Conservation (phyloP, 768 basidiomycete genomes). For the Chalciporus sphaerocephalus region DNA sequence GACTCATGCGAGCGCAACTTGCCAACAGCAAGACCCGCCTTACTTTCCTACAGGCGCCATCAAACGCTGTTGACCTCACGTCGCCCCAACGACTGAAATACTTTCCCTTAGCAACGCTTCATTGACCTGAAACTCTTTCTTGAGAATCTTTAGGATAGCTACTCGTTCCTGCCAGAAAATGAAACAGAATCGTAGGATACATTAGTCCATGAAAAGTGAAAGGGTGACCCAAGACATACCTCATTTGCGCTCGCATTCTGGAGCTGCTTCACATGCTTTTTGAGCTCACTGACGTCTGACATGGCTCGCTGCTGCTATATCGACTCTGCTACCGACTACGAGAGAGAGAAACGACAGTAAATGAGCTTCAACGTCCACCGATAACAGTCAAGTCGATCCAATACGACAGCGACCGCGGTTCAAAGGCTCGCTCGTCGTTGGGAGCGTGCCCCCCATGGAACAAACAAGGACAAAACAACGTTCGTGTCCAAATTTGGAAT, state of each 20-base stretch:
- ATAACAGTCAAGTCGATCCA: background rate
- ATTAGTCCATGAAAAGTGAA: conserved; percentile 33
- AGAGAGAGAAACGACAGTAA: conserved; percentile 5
- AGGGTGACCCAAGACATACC: conserved; percentile 46
- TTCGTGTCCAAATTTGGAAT: conserved; percentile 9
- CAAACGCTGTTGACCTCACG: background rate
- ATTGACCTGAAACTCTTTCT: conserved; percentile 63
- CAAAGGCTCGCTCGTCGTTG: background rate
- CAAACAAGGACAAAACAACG: conserved; percentile 22
- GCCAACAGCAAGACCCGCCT: conserved; percentile 86
- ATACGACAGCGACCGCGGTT: background rate
- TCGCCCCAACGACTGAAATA: conserved; percentile 22
- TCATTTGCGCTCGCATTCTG: conserved; percentile 54
- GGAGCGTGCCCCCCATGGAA: background rate
- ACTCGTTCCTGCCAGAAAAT: conserved; percentile 50
- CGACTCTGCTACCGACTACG: conserved; percentile 23
- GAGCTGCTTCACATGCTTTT: conserved; percentile 76
- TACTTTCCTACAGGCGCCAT: conserved; percentile 65
- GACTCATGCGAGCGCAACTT: conserved; percentile 74
- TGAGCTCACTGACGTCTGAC: conserved; percentile 55
- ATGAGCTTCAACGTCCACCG: background rate
- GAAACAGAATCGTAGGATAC: conserved; percentile 1
- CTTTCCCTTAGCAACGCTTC: conserved; percentile 72
- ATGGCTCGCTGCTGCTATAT: conserved; percentile 15
- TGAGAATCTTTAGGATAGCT: conserved; percentile 56